These are phyloP conservation scores for Solanum hybrid DNA, from an alignment of 305 asterid species.

Conservation along the genomic window DNA sequence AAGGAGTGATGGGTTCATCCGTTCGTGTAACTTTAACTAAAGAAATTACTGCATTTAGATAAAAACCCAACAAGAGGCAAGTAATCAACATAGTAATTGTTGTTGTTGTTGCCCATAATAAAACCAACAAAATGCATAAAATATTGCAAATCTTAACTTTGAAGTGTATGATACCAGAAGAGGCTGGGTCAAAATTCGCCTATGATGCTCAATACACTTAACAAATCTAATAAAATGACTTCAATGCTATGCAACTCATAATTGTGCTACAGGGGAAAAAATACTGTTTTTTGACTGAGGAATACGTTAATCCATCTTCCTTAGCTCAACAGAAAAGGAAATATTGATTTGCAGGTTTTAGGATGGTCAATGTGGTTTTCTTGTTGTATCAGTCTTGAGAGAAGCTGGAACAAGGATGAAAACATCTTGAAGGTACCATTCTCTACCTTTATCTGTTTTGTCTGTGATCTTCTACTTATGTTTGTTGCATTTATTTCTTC, in stretches of 20 bases:
- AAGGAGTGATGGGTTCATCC: background rate
- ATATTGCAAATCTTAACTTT: background rate
- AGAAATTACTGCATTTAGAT: background rate
- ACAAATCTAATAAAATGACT: background rate
- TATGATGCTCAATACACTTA: background rate
- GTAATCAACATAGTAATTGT: background rate
- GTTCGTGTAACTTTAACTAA: background rate
- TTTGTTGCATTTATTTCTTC: conserved; percentile 8
- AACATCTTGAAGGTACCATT: conserved; percentile 45
- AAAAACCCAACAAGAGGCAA: background rate
- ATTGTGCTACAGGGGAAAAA: background rate
- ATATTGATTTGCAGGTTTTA: conserved; percentile 38
- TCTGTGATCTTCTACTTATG: background rate
- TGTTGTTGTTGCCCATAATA: background rate
- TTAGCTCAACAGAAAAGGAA: background rate
- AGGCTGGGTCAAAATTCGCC: background rate
- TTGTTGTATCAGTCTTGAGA: conserved; percentile 52
- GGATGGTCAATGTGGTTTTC: conserved; percentile 93
- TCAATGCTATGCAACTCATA: background rate
- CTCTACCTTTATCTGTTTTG: background rate
- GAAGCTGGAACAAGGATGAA: conserved; percentile 73
- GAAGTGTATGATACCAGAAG: background rate
- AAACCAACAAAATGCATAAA: background rate
- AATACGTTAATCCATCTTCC: background rate
- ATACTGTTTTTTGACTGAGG: background rate